Evolutionary conservation across 1,284 basidiomycete species (phyloP).

Genomic region (Sporisorium iseilematis-ciliati): DNA sequence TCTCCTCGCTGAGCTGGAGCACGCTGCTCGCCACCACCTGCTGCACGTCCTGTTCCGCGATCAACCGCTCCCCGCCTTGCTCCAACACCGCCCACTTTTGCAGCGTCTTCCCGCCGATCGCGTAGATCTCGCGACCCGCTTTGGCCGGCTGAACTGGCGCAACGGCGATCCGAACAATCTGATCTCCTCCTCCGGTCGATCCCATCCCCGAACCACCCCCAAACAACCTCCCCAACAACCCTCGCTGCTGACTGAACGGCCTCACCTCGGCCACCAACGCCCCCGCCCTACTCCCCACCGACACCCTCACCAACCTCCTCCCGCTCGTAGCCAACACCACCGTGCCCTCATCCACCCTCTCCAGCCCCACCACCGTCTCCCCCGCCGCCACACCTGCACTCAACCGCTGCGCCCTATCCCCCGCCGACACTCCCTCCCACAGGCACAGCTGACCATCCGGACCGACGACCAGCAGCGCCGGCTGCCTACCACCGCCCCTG

Average conservation of each 20-base stretch:
- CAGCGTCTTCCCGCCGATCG: slow-evolving; percentile 54
- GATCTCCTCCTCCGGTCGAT: slow-evolving; percentile 41
- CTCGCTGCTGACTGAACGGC: slow-evolving; percentile 56
- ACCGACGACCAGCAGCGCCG: slow-evolving; percentile 55
- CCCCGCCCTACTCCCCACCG: slow-evolving; percentile 50
- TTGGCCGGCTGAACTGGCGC: slow-evolving; percentile 32
- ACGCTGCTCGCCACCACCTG: slow-evolving; percentile 55
- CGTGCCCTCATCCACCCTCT: slow-evolving; percentile 44
- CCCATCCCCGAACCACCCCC: slow-evolving; percentile 47
- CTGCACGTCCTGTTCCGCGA: slow-evolving; percentile 64
- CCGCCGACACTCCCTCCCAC: slow-evolving; percentile 62
- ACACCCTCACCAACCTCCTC: slow-evolving; percentile 49
- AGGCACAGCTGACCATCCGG: slow-evolving; percentile 50
- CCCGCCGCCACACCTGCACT: slow-evolving; percentile 24
- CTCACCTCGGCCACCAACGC: slow-evolving; percentile 49
- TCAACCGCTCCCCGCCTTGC: slow-evolving; percentile 54
- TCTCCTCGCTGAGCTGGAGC: slow-evolving; percentile 46
- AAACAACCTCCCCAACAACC: slow-evolving; percentile 62
- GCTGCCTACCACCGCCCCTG: slow-evolving; percentile 42
- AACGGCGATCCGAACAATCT: slow-evolving; percentile 53
- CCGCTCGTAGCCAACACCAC: slow-evolving; percentile 56
- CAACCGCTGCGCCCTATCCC: slow-evolving; percentile 44
- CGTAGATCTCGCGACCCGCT: slow-evolving; percentile 52
- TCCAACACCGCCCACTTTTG: slow-evolving; percentile 67
- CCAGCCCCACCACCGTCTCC: slow-evolving; percentile 48